These are phyloP conservation scores for Naematelia encephala DNA, from an alignment of 768 basidiomycete species.

Conservation along the genomic window DNA sequence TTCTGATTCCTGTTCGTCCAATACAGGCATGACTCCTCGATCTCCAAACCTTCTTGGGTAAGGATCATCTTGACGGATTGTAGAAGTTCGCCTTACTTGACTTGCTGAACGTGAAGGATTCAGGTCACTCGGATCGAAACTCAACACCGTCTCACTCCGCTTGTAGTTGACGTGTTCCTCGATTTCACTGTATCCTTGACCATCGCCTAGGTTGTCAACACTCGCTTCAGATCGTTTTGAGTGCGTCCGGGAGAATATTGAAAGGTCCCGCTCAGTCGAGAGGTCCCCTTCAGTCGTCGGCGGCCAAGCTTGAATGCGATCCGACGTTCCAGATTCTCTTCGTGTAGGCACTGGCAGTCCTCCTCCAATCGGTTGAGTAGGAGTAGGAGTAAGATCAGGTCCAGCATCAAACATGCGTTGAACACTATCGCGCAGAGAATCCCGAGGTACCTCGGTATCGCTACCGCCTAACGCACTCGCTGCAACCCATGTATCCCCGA, in stretches of 20 bases:
- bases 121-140: slow-evolving; percentile 46
- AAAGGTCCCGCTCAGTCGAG: slow-evolving; percentile 31
- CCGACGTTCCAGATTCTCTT: slow-evolving; percentile 2
- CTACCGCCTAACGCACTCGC: slow-evolving; percentile 17
- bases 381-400: slow-evolving; percentile 14
- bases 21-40: background rate
- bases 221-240: slow-evolving; percentile 13
- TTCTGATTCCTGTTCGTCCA: slow-evolving; percentile 9
- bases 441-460: slow-evolving; percentile 3
- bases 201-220: background rate
- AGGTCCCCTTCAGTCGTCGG: slow-evolving; percentile 25
- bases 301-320: slow-evolving; percentile 30
- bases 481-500: slow-evolving; percentile 44
- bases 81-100: slow-evolving; percentile 36
- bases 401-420: slow-evolving; percentile 39
- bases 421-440: slow-evolving; percentile 29
- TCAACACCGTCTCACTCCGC: slow-evolving; percentile 26
- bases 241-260: slow-evolving; percentile 31
- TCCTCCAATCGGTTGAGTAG: too few species aligned
- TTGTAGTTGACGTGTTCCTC: slow-evolving; percentile 7
- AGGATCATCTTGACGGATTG: background rate
- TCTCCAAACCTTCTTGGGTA: slow-evolving; percentile 7
- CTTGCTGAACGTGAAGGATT: slow-evolving; percentile 47
- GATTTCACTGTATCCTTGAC: slow-evolving; percentile 9
- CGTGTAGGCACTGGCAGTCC: background rate